Conservation (phyloP, 208 protist species). For the Leishmania lainsoni region DNA sequence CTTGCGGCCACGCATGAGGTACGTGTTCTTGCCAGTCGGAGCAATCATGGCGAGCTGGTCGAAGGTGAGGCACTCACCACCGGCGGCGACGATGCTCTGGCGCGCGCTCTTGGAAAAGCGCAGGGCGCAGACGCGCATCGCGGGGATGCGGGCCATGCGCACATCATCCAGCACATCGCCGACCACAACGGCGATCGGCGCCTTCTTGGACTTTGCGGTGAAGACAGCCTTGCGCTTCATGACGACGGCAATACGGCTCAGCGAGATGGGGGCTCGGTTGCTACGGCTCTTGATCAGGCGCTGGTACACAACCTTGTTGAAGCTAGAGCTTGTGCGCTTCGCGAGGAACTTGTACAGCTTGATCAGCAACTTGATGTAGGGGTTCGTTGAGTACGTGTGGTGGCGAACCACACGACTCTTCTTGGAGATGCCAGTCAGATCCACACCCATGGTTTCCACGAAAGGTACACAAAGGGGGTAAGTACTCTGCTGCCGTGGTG, state of each 20-base stretch:
- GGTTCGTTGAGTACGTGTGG: constrained; percentile 95
- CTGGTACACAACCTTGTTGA: constrained; percentile 98
- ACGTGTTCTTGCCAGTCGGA: constrained; percentile 97
- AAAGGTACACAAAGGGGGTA: not conserved
- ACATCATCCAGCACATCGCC: constrained; percentile 99
- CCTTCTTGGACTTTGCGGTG: constrained; percentile 77
- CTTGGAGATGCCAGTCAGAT: constrained; percentile 91
- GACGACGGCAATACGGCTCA: constrained; percentile 95
- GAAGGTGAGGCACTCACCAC: constrained; percentile 99
- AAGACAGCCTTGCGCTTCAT: constrained; percentile 92
- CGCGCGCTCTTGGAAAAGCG: constrained; percentile 98
- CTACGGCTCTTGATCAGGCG: constrained; percentile 96
- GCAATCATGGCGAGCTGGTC: constrained; percentile 96
- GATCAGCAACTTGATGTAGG: constrained; percentile 98
- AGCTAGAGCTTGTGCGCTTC: constrained; percentile 97
- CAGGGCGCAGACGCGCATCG: constrained; percentile 97
- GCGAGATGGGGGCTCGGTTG: constrained; percentile 97
- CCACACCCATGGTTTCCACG: constrained; percentile 80
- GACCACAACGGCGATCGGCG: constrained; percentile 97
- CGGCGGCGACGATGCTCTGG: constrained; percentile 97
- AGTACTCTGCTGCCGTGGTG: not conserved
- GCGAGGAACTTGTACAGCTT: constrained; percentile 99
- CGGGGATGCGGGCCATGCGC: constrained; percentile 95
- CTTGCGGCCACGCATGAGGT: constrained; percentile 97
- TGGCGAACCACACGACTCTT: constrained; percentile 92